Base-by-base conservation (phyloP, 805 yeast genomes). In the Saccharomyces mikatae region DNA sequence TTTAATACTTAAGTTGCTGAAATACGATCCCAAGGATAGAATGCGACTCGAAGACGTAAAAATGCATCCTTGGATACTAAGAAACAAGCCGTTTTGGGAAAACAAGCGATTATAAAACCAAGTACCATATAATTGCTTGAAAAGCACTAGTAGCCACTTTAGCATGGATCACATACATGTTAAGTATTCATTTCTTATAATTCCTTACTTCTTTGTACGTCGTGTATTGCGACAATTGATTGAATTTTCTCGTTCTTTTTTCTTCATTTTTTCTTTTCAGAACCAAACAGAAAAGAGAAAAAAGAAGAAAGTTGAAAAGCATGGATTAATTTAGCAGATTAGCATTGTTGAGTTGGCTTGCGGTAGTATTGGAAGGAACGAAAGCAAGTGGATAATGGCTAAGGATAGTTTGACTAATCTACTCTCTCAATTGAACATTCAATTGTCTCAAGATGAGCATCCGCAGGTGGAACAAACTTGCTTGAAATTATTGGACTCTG, bases 41-140 rank as follows among this genome's bases (percentile, higher is more conserved):
- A 74, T 84, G 53, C 68, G 79, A 0, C 72, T 94, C 53, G 67
- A 70, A 4, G 84, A 84, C 14, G 84, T 91, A 2, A 76, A 80
- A 47, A 67, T 67, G 5, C 99, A 92, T 67, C 94, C 96, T 0
- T 92, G 97, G 97, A 86, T 92, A 1, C 58, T 72, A 11, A 82
- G 80, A 61, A 81, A 89, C 62, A 78, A 76, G 60, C 78, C 80
- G 1, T 68, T 69, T 32, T 89, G 96, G 96, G 72, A 27, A 66
- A 58, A 24, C 56, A 52, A 51, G 17, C 36, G 24, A 30, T n/a
- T 21, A 21, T 46, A 13, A 50, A 56, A 62, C 27, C 46, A 57
- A 6, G 55, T 57, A 2, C 31, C 36, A 41, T 50, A 11, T 13
- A 32, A 13, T 29, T 21, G 17, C 17, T 46, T 22, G 29, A 46